Evolutionary conservation across 2,329 filamentous ascomycete genomes (phyloP).

Genomic region (Hypoxylon sp.): DNA sequence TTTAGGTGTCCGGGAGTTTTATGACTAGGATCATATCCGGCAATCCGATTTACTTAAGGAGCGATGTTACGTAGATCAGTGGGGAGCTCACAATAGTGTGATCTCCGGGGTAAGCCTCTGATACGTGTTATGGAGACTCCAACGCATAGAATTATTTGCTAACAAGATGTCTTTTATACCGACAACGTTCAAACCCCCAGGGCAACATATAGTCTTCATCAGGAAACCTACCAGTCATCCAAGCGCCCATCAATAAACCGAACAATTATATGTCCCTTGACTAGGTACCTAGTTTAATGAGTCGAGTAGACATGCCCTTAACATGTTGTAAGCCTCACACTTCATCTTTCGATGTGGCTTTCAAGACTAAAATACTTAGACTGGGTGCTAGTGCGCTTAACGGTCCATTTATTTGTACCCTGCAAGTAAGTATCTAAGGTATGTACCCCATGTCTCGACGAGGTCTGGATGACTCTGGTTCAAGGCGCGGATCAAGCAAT

Average conservation of each 20-base stretch:
- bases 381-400: constrained; percentile 21
- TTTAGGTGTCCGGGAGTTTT: constrained; percentile 13
- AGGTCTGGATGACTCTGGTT: constrained; percentile 14
- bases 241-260: constrained; percentile 12
- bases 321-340: background rate
- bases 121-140: background rate
- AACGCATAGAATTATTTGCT: constrained; percentile 10
- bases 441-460: constrained; percentile 20
- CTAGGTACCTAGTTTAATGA: constrained; percentile 6
- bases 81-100: constrained; percentile 22
- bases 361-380: constrained; percentile 8
- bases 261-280: constrained; percentile 18
- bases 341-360: constrained; percentile 21
- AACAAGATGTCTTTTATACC: background rate
- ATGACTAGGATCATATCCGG: constrained; percentile 28
- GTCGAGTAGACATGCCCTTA: constrained; percentile 16
- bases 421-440: constrained; percentile 4
- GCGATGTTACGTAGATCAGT: constrained; percentile 39
- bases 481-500: constrained; percentile 15
- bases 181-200: constrained; percentile 9
- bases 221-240: background rate
- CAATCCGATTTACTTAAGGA: constrained; percentile 31
- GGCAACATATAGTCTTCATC: constrained; percentile 9
- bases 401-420: constrained; percentile 4
- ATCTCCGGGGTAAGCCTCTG: constrained; percentile 32